Conservation (phyloP, 257 asterid genomes). For the Thymus quinquecostatus region DNA sequence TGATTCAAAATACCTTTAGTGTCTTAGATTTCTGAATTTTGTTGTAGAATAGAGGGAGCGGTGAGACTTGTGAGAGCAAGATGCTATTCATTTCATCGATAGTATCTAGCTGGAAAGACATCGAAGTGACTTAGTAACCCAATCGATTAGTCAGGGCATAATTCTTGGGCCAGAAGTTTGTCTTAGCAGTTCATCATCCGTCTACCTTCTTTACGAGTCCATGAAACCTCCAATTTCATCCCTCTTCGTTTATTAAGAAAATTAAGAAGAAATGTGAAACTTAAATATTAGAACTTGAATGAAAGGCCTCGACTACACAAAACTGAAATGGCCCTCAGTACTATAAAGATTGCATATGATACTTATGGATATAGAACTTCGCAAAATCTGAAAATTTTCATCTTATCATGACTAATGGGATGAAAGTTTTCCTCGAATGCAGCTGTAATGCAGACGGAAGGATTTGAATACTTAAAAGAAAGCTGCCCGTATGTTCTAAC, state of each 20-base stretch:
- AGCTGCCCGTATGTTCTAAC: slow-evolving; percentile 87
- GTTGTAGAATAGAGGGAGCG: not conserved
- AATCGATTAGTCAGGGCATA: not conserved
- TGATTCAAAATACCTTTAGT: not conserved
- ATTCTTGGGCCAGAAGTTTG: not conserved
- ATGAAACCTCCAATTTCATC: not conserved
- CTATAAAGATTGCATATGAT: not conserved
- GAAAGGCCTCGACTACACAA: not conserved
- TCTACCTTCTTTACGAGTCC: not conserved
- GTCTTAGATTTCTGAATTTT: not conserved
- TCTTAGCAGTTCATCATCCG: not conserved
- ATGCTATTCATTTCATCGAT: not conserved
- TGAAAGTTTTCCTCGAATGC: slow-evolving; percentile 36
- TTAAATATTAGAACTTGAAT: not conserved
- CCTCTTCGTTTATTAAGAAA: not conserved
- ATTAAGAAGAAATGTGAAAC: not conserved
- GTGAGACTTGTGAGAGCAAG: not conserved
- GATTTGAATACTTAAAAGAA: slow-evolving; percentile 86
- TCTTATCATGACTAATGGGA: slow-evolving; percentile 11
- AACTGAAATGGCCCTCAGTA: too few relatives aligned
- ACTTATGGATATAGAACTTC: not conserved
- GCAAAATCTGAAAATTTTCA: not conserved
- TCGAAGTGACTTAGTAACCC: not conserved
- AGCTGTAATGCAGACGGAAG: slow-evolving; percentile 99
- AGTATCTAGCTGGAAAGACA: not conserved